Evolutionary conservation across 208 protist species (phyloP).

Genomic region (Porcisia hertigi): DNA sequence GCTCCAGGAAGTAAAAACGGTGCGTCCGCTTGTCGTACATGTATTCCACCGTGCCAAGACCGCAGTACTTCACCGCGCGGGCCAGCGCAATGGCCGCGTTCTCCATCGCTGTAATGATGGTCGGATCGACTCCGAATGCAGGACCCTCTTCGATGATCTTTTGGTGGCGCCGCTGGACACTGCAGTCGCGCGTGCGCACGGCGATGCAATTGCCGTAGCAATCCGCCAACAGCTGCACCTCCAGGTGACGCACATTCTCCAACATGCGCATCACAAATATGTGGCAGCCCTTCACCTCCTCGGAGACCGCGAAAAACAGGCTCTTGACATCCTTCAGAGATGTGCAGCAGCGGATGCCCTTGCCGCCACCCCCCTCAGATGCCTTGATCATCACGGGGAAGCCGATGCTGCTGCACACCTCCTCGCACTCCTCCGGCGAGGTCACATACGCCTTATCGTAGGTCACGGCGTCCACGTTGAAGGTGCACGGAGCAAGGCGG

Average conservation of each 20-base stretch:
- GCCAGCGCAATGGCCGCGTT: constrained; percentile 92
- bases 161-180: constrained; percentile 98
- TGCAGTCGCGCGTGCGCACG: constrained; percentile 97
- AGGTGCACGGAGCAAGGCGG: constrained; percentile 47
- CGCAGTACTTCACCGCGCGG: constrained; percentile 92
- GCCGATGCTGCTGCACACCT: constrained; percentile 89
- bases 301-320: constrained; percentile 87
- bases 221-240: constrained; percentile 97
- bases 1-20: constrained; percentile 96
- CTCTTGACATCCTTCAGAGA: constrained; percentile 80
- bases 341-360: constrained; percentile 95
- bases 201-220: constrained; percentile 92
- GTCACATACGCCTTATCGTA: constrained; percentile 93
- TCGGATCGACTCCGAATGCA: constrained; percentile 76
- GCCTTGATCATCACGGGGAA: constrained; percentile 99
- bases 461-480: constrained; percentile 76
- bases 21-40: constrained; percentile 93
- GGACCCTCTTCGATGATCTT: constrained; percentile 99
- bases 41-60: constrained; percentile 97
- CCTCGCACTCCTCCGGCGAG: constrained; percentile 89
- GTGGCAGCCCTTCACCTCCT: constrained; percentile 97
- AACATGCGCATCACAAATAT: constrained; percentile 98
- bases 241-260: constrained; percentile 93
- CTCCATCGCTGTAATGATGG: constrained; percentile 93
- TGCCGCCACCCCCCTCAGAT: constrained; percentile 98